A percentile compares a stretch with the other conserved stretches of the same genome.
Evolutionary conservation across 1,284 basidiomycete genomes (phyloP).

Genomic region (Moesziomyces sp.): DNA sequence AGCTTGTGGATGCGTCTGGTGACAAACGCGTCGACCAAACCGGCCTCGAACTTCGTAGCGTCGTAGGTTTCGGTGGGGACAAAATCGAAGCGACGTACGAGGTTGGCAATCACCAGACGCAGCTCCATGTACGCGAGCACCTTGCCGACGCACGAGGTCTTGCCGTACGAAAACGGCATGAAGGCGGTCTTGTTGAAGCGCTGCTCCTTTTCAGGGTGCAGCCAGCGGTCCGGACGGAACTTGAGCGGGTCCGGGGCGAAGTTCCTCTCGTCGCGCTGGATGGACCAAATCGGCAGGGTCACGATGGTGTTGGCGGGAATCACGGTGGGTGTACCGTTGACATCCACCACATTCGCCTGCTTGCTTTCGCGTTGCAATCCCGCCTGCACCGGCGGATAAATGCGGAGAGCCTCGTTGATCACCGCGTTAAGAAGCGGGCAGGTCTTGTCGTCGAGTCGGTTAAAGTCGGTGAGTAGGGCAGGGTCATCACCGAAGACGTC

Average conservation of each 20-base stretch:
- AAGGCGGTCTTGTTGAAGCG: conserved; percentile 31
- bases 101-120: conserved; percentile 20
- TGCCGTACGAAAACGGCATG: conserved; percentile 38
- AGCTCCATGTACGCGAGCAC: conserved; percentile 41
- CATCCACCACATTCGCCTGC: conserved; percentile 8
- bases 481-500: conserved; percentile 24
- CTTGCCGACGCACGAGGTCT: conserved; percentile 35
- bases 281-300: conserved; percentile 28
- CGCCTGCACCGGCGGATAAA: conserved; percentile 35
- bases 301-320: conserved; percentile 28
- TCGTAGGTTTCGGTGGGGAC: conserved; percentile 15
- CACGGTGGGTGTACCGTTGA: conserved; percentile 20
- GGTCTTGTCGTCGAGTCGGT: conserved; percentile 17
- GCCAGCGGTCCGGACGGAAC: conserved; percentile 39
- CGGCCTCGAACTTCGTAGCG: conserved; percentile 23
- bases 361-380: conserved; percentile 37
- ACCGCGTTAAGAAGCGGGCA: conserved; percentile 43
- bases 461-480: conserved; percentile 22
- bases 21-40: conserved; percentile 16
- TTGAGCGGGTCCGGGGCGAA: conserved; percentile 28
- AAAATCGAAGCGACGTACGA: conserved; percentile 37
- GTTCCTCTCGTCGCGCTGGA: conserved; percentile 39
- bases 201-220: conserved; percentile 22
- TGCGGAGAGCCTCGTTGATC: conserved; percentile 43
- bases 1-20: conserved; percentile 17